phyloP scores from a whole-genome alignment of 2,329 filamentous ascomycete genomes.

The Dendrostoma leiphaemia region DNA sequence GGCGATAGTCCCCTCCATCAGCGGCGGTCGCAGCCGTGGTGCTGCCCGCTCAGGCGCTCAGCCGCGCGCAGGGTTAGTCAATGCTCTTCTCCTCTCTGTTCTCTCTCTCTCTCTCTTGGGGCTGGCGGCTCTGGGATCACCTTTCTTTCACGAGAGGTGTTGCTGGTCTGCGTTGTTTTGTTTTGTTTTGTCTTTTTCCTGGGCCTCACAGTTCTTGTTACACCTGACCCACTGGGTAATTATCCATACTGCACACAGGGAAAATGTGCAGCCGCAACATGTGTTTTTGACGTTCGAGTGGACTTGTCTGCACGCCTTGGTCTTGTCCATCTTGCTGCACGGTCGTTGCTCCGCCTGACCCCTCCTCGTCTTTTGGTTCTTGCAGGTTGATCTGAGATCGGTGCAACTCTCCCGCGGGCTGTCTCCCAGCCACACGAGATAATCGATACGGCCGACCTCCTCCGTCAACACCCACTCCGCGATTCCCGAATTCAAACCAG shows the following conservation, averaged over 20 bases:
- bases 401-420: background rate
- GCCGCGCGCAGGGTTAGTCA: constrained; percentile 11
- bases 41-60: too few species aligned
- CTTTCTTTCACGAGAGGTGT: too few species aligned
- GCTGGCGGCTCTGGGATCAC: too few species aligned
- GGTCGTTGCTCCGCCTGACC: too few species aligned
- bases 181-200: too few species aligned
- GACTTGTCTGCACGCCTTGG: too few species aligned
- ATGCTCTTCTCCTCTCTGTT: constrained; percentile 11
- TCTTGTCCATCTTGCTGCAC: background rate
- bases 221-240: too few species aligned
- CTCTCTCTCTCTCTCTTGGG: background rate
- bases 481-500: constrained; percentile 1
- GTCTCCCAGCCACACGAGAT: constrained; percentile 3
- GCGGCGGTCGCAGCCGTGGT: background rate
- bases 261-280: too few species aligned
- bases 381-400: background rate
- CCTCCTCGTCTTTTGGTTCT: background rate
- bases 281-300: too few species aligned
- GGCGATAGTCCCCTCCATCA: background rate
- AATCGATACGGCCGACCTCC: background rate
- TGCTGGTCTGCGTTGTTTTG: too few species aligned
- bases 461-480: background rate
- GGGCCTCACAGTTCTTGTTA: too few species aligned
- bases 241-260: too few species aligned